Percentiles rank a stretch among this genome's conserved stretches.
These are phyloP conservation scores for Fusarium vanettenii DNA, from an alignment of 2,329 filamentous ascomycete genomes.

Conservation along the genomic window DNA sequence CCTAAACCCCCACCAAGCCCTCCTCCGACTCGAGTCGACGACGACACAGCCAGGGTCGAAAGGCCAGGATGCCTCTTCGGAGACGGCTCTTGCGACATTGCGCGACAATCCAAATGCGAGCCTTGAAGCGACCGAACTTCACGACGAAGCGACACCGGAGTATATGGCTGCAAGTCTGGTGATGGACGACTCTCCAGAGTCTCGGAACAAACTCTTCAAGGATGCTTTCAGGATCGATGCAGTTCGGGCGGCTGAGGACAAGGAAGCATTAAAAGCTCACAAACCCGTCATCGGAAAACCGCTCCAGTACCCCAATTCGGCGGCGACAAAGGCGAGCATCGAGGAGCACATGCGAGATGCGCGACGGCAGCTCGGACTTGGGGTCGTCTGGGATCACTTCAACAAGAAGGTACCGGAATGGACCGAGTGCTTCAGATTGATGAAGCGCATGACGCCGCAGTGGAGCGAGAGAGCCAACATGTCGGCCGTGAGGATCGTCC, in stretches of 20 bases:
- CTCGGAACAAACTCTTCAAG: conserved; percentile 45
- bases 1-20: conserved; percentile 15
- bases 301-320: conserved; percentile 43
- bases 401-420: conserved; percentile 50
- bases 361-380: conserved; percentile 52
- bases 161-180: conserved; percentile 19
- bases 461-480: conserved; percentile 47
- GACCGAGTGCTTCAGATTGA: conserved; percentile 52
- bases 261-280: conserved; percentile 31
- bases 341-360: conserved; percentile 39
- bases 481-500: conserved; percentile 51
- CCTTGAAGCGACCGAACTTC: conserved; percentile 5
- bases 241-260: conserved; percentile 24
- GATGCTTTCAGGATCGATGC: conserved; percentile 44
- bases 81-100: conserved; percentile 5
- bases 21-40: conserved; percentile 37
- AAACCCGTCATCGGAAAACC: conserved; percentile 45
- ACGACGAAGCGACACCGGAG: conserved; percentile 5
- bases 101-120: not conserved
- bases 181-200: conserved; percentile 23
- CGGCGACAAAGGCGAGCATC: conserved; percentile 39
- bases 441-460: conserved; percentile 52
- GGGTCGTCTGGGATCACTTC: conserved; percentile 48
- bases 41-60: conserved; percentile 6
- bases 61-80: not conserved